Conservation (phyloP, 2,329 filamentous ascomycete genomes). For the Bipolaris bicolor region DNA sequence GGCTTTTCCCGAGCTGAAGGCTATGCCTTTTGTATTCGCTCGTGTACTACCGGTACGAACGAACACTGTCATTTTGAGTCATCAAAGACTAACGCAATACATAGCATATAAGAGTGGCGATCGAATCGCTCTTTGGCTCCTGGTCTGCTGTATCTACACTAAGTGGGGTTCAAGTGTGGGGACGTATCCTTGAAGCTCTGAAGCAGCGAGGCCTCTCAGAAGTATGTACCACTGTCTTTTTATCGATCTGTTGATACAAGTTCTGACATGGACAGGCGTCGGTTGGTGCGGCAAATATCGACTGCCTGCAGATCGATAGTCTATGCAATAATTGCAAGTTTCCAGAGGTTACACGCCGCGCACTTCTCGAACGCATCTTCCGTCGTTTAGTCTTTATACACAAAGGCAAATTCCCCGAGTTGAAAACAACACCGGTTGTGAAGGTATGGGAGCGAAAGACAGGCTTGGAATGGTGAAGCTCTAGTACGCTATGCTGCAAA, state of each 20-base stretch:
- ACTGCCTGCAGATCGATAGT: not conserved
- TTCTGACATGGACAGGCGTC: not conserved
- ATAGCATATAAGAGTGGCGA: not conserved
- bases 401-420: constrained; percentile 23
- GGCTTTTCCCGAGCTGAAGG: constrained; percentile 10
- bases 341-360: constrained; percentile 3
- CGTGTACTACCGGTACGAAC: constrained; percentile 20
- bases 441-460: constrained; percentile 27
- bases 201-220: not conserved
- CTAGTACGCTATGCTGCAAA: too few relatives aligned
- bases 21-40: constrained; percentile 19
- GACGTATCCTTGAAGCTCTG: not conserved
- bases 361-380: constrained; percentile 15
- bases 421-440: constrained; percentile 20
- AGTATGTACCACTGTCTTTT: not conserved
- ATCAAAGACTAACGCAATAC: not conserved
- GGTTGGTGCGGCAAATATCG: not conserved
- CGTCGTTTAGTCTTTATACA: constrained; percentile 21
- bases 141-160: not conserved
- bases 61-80: not conserved
- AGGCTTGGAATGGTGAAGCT: constrained; percentile 20
- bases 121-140: constrained; percentile 1
- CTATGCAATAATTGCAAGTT: not conserved
- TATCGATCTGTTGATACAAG: too few relatives aligned
- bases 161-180: not conserved